These are phyloP conservation scores for Suillus subluteus DNA, from an alignment of 768 basidiomycete genomes.

Conservation along the genomic window DNA sequence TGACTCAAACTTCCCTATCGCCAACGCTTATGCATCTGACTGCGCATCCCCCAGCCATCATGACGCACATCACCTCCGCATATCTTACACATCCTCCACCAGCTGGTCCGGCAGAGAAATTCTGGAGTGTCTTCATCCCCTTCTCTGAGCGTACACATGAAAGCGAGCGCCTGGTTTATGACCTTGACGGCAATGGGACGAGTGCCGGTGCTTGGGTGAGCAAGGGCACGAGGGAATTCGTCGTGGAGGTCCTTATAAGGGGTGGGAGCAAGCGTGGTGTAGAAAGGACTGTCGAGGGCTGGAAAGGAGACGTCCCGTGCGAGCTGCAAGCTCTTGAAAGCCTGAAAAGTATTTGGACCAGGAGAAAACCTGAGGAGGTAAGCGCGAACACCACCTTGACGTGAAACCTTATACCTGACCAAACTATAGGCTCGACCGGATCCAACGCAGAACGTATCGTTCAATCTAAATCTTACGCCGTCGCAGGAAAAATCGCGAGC, in stretches of 20 bases:
- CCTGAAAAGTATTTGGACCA: constrained; percentile 50
- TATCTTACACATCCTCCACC: constrained; percentile 78
- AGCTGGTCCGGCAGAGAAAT: constrained; percentile 62
- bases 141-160: constrained; percentile 65
- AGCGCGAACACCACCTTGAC: constrained; percentile 32
- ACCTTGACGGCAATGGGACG: constrained; percentile 53
- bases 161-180: constrained; percentile 62
- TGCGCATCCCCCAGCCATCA: constrained; percentile 71
- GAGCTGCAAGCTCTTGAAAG: constrained; percentile 53
- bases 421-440: constrained; percentile 46
- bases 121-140: constrained; percentile 80
- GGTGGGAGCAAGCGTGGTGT: constrained; percentile 50
- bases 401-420: constrained; percentile 3
- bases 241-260: constrained; percentile 64
- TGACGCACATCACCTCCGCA: constrained; percentile 67
- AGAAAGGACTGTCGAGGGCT: constrained; percentile 68
- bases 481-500: constrained; percentile 81
- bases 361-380: constrained; percentile 36
- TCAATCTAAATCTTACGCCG: constrained; percentile 85
- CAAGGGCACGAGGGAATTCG: constrained; percentile 47
- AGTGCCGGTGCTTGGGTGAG: constrained; percentile 35
- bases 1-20: constrained; percentile 68
- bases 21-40: constrained; percentile 63
- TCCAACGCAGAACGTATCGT: constrained; percentile 72
- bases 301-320: constrained; percentile 49